Base-by-base conservation (phyloP, 2,329 filamentous ascomycete species). In the Pseudofabraea citricarpa region DNA sequence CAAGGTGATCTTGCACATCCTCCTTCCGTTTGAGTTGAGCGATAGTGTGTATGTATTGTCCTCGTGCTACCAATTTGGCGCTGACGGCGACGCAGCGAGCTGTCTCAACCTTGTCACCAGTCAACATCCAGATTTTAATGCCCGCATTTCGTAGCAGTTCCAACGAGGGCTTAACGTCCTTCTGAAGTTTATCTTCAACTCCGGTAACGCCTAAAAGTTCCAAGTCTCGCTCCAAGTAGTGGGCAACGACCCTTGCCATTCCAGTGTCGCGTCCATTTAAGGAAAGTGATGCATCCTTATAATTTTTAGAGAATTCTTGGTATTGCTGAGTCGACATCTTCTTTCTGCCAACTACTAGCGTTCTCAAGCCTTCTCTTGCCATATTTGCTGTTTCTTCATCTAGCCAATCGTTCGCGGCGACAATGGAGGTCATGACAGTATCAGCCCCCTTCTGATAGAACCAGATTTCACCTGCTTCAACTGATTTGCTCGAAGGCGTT, bases 121-220 rank as follows among this genome's bases (percentile, higher is more conserved):
- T 98, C 62, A 98, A 73, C 93, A 98, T 98, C 93, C 93, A 98
- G 40, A 98, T 97, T 65, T 97, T 97, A 68, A 98, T 93, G 20
- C 93, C 93, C 0, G 93, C 93, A 57, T 98, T 98, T 53, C 93
- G 87, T 41, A 98, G 77, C 5, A 98, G 79, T 64, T 98, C 94
- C 5, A 98, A 74, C 0, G 90, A 95, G 1, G 91, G 87, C 64
- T 97, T 98, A 59, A 98, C 93, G 58, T 97, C 90, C 50, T 83
- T 84, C 63, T 98, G 93, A 10, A 98, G 77, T 61, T 95, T 95
- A 66, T 98, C 93, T 65, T 98, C 94, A 0, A 98, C 93, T 51
- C 93, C 93, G 1, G 93, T 98, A 10, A 98, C 90, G n/a, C 93
- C 93, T 2, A 97, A 77, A 5, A 98, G 79, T 61, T 98, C 93